phyloP scores from a whole-genome alignment of 2,329 filamentous ascomycete genomes.

The Cladosporium colombiae region DNA sequence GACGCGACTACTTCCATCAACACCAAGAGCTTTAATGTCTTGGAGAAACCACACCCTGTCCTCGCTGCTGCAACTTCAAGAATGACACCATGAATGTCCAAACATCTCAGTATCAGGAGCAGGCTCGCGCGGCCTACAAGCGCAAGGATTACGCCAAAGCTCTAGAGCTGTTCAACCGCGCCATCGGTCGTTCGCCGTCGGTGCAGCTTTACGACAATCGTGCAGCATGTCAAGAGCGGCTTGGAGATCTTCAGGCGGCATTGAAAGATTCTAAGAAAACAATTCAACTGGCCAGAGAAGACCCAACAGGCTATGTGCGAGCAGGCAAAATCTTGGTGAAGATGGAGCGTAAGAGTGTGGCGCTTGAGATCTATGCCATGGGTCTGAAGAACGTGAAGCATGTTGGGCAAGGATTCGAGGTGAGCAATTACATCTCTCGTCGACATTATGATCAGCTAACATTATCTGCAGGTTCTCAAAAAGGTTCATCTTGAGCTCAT shows the following conservation, averaged over 20 bases:
- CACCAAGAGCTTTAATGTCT: not conserved
- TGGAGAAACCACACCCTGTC: not conserved
- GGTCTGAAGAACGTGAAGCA: conserved; percentile 55
- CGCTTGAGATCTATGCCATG: conserved; percentile 58
- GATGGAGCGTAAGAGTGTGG: conserved; percentile 54
- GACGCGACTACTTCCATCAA: not conserved
- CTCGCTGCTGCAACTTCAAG: not conserved
- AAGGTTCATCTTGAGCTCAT: conserved; percentile 50
- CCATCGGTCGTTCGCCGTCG: conserved; percentile 34
- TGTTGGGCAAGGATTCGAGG: conserved; percentile 38
- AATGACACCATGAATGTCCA: conserved; percentile 9
- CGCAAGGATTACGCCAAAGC: conserved; percentile 47
- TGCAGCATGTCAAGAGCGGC: conserved; percentile 56
- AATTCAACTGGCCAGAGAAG: conserved; percentile 52
- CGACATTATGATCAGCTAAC: not conserved
- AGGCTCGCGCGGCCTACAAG: conserved; percentile 47
- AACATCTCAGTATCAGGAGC: conserved; percentile 34
- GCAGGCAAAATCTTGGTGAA: conserved; percentile 52
- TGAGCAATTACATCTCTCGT: conserved; percentile 11
- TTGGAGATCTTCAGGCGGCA: conserved; percentile 52
- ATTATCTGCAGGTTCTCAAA: conserved; percentile 24
- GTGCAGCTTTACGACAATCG: conserved; percentile 54
- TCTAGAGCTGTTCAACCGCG: conserved; percentile 39
- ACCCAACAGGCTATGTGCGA: conserved; percentile 60
- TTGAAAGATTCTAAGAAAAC: conserved; percentile 59